Evolutionary conservation across 257 asterid species (phyloP), one percentile per base, ranked within the genome.

Genomic region (Leptodermis oblonga): DNA sequence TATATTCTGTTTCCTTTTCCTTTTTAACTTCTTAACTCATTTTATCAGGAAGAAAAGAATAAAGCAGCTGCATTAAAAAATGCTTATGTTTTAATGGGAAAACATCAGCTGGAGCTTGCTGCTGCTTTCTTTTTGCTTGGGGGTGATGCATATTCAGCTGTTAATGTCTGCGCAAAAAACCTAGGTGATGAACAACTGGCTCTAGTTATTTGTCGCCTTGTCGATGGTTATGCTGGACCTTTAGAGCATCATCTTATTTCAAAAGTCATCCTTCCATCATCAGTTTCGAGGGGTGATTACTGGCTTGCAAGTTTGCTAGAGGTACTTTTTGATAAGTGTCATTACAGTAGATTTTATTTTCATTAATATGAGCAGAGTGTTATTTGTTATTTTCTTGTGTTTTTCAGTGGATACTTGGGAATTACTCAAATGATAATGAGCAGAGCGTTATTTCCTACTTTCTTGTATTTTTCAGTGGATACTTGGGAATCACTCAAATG

Each of bases 141-240:
- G 49, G 99, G 99, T 58, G 99, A 94, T 86, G 68, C 85, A 66
- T 77, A 95, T 70, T 94, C 99, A 70, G 99, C 99, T 70, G 92
- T 94, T 48, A 83, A 82, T 60, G 90, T 94, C 56, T 94, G 97
- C 79, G 96, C 93, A 67, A 94, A 91, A 83, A 90, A 86, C 79
- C 92, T 89, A 69, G 96, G 96, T 73, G 99, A 94, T 85, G 96
- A 84, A 82, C 99, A 94, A 83, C 95, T 94, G 73, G 99, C 97
- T 66, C 89, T 94, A 78, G 90, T 94, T 68, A 86, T 94, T 80
- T 94, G 97, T 70, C 97, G 85, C 77, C 97, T 94, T 80, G 68
- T 83, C 46, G 97, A 94, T 76, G 99, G 99, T 48, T 75, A 68
- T 79, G 82, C 92, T 75, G 99, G 97, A 43, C 81, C 86, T 58